Evolutionary conservation across 176 grass and related monocot genomes (phyloP).

Genomic region (Hsuehochloa calcarea): DNA sequence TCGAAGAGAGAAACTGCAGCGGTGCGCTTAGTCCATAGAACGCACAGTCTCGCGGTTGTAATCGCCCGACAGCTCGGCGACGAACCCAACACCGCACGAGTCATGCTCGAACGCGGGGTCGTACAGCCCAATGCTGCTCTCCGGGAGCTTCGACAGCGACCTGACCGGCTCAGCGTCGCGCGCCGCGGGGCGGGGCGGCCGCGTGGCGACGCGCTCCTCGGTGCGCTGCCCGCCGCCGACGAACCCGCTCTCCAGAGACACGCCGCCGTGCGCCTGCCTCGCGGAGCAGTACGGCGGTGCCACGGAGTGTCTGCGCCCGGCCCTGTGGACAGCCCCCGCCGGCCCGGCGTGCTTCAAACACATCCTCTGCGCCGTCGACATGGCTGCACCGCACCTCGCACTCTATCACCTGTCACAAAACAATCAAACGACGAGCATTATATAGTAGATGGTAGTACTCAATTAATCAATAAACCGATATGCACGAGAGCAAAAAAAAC

Average conservation of each 20-base stretch:
- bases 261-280: conserved; percentile 35
- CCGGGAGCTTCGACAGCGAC: conserved; percentile 71
- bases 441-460: conserved; percentile 10
- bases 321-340: conserved; percentile 29
- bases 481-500: not conserved
- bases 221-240: conserved; percentile 37
- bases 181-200: conserved; percentile 34
- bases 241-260: conserved; percentile 62
- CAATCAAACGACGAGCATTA: conserved; percentile 38
- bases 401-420: conserved; percentile 25
- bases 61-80: conserved; percentile 83
- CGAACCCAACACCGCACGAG: conserved; percentile 89
- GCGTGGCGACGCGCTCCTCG: conserved; percentile 57
- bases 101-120: conserved; percentile 86
- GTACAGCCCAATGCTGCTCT: conserved; percentile 87
- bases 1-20: not conserved
- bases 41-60: conserved; percentile 78
- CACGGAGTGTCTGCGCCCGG: conserved; percentile 18
- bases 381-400: conserved; percentile 35
- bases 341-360: conserved; percentile 51
- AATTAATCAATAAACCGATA: conserved; percentile 1
- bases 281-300: conserved; percentile 36
- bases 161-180: conserved; percentile 37
- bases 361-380: conserved; percentile 73
- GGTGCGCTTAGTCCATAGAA: not conserved